Evolutionary conservation across 805 yeast genomes (phyloP), one percentile per base, ranked within the genome.

Genomic region (Saturnispora serradocipensis): DNA sequence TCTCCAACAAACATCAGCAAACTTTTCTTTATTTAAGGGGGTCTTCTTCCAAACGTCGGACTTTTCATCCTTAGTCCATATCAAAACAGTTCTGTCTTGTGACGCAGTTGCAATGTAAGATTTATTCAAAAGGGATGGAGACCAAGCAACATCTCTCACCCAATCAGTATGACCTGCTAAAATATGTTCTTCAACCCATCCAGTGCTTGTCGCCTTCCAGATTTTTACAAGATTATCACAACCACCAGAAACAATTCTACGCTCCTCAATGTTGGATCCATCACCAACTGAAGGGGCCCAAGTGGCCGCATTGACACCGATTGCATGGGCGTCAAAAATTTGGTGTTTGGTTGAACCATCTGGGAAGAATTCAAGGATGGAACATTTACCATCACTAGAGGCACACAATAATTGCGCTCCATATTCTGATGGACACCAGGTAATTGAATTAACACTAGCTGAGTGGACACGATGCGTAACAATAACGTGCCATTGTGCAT

Each of bases 141-240:
- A 88, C 99, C 99, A 93, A 4, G 95, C 88, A 54, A 91, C 97
- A 66, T 93, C 99, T 69, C 99, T 83, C 34, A 93, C 97, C 99
- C 99, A 93, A 68, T 93, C 99, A 16, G 87, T 75, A 68, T 93
- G 99, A 40, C 97, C 99, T 56, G 82, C 83, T 50, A 93, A 76
- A 27, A 80, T 77, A 43, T 82, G 83, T 67, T 91, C 97, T 61
- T 83, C 76, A 25, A 75, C 75, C 65, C 86, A 88, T 27, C 77
- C 77, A 58, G 75, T 77, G 45, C 62, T 60, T 6, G 76, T 68
- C 10, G 78, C 69, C 61, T 75, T 78, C 99, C 99, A 93, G 61
- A 93, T 81, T 67, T 88, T 90, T 52, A 90, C 95, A 59, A 88
- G 75, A 63, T 91, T 90, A 67, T 93, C 99, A 55, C 95, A 88